Base-by-base conservation (phyloP, 805 yeast genomes). In the Candida ficus region DNA sequence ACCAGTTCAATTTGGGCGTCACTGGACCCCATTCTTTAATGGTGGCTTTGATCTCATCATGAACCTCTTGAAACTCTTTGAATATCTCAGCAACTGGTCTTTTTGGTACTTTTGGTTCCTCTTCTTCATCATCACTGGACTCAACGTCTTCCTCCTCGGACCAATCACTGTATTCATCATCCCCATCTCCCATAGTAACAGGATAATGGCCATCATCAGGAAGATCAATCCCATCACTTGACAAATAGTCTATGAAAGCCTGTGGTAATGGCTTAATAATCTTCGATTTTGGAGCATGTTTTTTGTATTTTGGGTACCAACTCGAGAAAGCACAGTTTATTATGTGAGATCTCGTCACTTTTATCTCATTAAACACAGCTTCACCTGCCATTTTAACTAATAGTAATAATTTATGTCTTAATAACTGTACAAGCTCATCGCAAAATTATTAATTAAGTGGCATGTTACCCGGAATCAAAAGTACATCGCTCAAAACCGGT, bases 1-100 rank as follows among this genome's bases (percentile, higher is more conserved):
- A 88, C 99, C 99, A 93, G 66, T 93, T 93, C 50, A 91, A 66
- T 56, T 93, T 93, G 1, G 98, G 98, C 1, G 87, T 72, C 3
- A 89, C 87, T 1, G 76, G 64, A 0, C 83, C 83, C 35, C 73
- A 64, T 32, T 69, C 66, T 3, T 48, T 44, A 12, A 93, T 73
- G 0, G 68, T 55, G 0, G 50, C 43, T 27, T 64, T 63, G 14
- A 91, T 67, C 32, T 67, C 51, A 0, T 64, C 50, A 54, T 90
- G 95, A 17, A 89, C 64, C 1, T 75, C 80, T 9, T 67, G 67
- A 50, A 89, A 88, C 20, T 64, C 63, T 3, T 45, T 49, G 1
- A 74, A 61, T 16, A 48, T 44, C 42, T 49, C 56, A 4, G 43
- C 30, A 2, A 41, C 34, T 8, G 54, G 36, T 29, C 38, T 52